Base-by-base conservation (phyloP, 139 green algal species). In the Ettlia oleoabundans region DNA sequence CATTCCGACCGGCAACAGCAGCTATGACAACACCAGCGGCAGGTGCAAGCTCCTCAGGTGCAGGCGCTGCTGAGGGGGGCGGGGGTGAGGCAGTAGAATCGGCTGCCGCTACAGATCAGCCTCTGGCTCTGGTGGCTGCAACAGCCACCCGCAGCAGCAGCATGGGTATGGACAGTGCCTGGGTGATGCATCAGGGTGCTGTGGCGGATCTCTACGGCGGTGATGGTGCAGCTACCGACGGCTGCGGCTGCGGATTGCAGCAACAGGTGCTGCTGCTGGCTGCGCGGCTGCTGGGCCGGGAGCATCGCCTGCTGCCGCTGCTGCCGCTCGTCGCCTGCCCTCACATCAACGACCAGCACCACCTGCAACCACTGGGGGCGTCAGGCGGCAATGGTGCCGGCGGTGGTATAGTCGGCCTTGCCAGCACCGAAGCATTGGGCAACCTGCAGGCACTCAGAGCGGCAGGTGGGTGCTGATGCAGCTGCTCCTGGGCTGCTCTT, bases 241-340 rank as follows among this genome's bases (percentile, higher is more conserved):
- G 52, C 55, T 65, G 55, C 24, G 72, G 72, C 35, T 71, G 55
- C 38, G 28, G 43, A 24, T 47, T 88, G 79, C 82, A 86, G 79
- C 83, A 82, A 19, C 79, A 86, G 33, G 40, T 41, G 40, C 28
- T 70, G 26, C 38, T 71, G 38, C 61, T 81, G n/a, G 74, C 38
- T 1, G 55, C 55, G 0, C 55, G 38, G 28, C 74, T 81, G 74
- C 55, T 81, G 74, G 74, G 74, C 10, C 37, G 55, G 19, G 55
- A 71, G 74, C 38, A 58, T 26, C 74, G 37, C 15, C 24, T 70
- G 55, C 55, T 61, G 53, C 74, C 55, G 7, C 61, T 88, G 43
- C 6, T 53, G n/a, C 76, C 84, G 26, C 24, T 52, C 0, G 65
- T 21, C 13, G 52, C 72, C 35, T 47, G 51, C 72, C 51, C 47